Conservation (phyloP, 495 filamentous ascomycete species). For the Aspergillus diversus region DNA sequence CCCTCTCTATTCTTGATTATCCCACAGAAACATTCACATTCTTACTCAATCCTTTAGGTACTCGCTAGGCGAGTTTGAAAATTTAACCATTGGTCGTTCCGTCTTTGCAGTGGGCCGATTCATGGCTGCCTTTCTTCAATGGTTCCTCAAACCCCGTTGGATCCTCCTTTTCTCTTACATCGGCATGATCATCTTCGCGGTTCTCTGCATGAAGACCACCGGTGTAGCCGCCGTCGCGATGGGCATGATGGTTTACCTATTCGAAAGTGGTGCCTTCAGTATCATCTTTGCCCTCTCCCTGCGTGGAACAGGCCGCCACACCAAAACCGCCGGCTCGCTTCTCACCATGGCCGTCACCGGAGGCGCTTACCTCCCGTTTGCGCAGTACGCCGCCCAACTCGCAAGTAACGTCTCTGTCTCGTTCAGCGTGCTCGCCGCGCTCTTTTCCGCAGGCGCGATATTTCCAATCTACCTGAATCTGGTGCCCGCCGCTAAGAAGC, state of each 20-base stretch:
- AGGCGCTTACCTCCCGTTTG: constrained; percentile 59
- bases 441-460: constrained; percentile 58
- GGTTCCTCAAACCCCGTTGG: constrained; percentile 64
- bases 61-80: constrained; percentile 42
- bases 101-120: constrained; percentile 68
- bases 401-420: constrained; percentile 48
- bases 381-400: constrained; percentile 51
- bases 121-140: constrained; percentile 55
- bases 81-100: constrained; percentile 58
- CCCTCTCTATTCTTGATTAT: constrained; percentile 24
- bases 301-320: constrained; percentile 62
- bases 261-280: constrained; percentile 64
- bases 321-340: constrained; percentile 58
- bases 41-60: constrained; percentile 16
- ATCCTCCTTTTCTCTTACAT: constrained; percentile 61
- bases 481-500: constrained; percentile 58
- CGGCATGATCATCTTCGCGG: constrained; percentile 58
- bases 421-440: constrained; percentile 60
- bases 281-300: constrained; percentile 64
- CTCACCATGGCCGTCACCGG: constrained; percentile 61
- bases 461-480: constrained; percentile 66
- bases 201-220: constrained; percentile 56
- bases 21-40: neutral
- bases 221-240: constrained; percentile 52
- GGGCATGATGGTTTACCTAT: constrained; percentile 60